Evolutionary conservation across 768 basidiomycete species (phyloP), one percentile per base, ranked within the genome.

Genomic region (Psilocybe cubensis): DNA sequence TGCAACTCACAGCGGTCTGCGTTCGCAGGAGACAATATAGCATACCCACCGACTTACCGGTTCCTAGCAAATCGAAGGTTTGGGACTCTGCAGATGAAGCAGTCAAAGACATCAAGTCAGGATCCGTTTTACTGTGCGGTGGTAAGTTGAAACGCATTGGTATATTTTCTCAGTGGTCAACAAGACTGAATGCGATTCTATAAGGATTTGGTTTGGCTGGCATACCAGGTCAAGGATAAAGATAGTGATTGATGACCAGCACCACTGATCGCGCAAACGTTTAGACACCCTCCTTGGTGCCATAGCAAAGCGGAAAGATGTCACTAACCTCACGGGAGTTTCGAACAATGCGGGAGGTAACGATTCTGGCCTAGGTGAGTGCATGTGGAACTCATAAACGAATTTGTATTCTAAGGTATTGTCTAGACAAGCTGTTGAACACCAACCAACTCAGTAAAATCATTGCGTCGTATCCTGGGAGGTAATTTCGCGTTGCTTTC

Each of bases 181-280:
- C 25, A n/a, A 40, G 43, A 11, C 42, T 41, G 38, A 45, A 10
- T 28, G 6, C 28, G 3, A 14, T 48, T 28, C 25, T 59, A 4
- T 64, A 94, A n/a, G 94, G 94, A 24, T 97, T 97, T 66, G 94
- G 94, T 43, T 76, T 92, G 50, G 91, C 92, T 63, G 95, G 94
- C 27, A 89, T 94, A 44, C 93, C 94, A 66, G 89, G 91, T 92
- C 43, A 40, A 76, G 63, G 44, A 42, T 2, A 50, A 45, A 7
- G 23, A 24, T 31, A 48, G 4, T 24, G 14, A 44, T 33, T 40
- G 18, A 23, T 9, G 20, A 12, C 17, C 11, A 33, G 7, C 52
- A 17, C 17, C n/a, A 18, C 35, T 54, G 14, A 43, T 14, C 27
- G 20, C 9, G 3, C 21, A 14, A 31, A 28, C 20, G 1, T 29